These are phyloP conservation scores for Diutina neorugosa DNA, from an alignment of 1,139 yeast species.

Conservation along the genomic window DNA sequence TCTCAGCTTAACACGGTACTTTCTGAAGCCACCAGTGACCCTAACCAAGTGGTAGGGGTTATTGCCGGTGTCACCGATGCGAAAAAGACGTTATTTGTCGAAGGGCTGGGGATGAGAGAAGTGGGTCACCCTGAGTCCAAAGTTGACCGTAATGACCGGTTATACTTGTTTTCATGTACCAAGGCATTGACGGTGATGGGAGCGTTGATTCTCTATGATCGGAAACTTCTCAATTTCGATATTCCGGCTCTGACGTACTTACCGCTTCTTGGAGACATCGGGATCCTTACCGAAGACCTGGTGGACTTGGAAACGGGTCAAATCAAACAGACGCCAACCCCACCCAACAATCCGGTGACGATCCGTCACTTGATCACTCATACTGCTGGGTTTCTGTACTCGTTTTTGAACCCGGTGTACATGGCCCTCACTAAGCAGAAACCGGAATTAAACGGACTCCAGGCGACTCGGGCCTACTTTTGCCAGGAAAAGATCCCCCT, in stretches of 20 bases:
- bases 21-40: not conserved
- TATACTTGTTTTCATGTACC: slow-evolving; percentile 21
- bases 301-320: slow-evolving; percentile 18
- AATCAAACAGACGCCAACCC: slow-evolving; percentile 11
- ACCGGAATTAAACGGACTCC: not conserved
- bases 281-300: slow-evolving; percentile 24
- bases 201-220: slow-evolving; percentile 31
- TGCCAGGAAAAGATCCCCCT: slow-evolving; percentile 19
- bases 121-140: not conserved
- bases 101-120: not conserved
- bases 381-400: slow-evolving; percentile 40
- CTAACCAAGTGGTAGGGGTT: not conserved
- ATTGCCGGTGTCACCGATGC: not conserved
- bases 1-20: not conserved
- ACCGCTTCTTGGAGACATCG: slow-evolving; percentile 30
- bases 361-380: slow-evolving; percentile 37
- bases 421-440: not conserved
- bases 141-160: not conserved
- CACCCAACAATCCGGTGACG: slow-evolving; percentile 28
- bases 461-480: not conserved
- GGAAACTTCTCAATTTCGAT: slow-evolving; percentile 30
- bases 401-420: slow-evolving; percentile 25
- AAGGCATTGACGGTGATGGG: slow-evolving; percentile 38
- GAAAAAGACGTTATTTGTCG: not conserved
- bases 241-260: slow-evolving; percentile 24